Base-by-base conservation (phyloP, 805 yeast genomes). In the Zygosaccharomyces kombuchaensis region DNA sequence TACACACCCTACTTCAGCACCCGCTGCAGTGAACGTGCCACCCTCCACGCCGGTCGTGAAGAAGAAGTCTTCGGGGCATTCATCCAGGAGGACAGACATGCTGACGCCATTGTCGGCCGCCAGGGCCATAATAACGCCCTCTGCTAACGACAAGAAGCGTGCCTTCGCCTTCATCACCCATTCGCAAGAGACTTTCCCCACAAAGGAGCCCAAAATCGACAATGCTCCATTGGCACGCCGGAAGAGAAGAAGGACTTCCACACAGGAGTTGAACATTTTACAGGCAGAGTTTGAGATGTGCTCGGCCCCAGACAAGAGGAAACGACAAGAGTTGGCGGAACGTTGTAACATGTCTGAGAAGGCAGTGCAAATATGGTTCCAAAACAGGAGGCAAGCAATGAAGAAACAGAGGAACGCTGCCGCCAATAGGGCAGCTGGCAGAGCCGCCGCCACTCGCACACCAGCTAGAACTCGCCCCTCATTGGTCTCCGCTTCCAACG, bases 361-460 rank as follows among this genome's bases (percentile, higher is more conserved):
- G 65, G 96, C 97, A 1, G 96, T 93, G 29, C 99, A 93, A 70
- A 88, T 91, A 52, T 93, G 99, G 99, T 93, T 93, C 70, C 99
- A 93, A 69, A 93, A 93, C 68, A 86, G 82, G 66, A 79, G 99
- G 66, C 97, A 91, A 67, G 76, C 90, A 30, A 68, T 84, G 52
- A 77, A 89, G 58, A 79, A 82, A 56, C 73, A 69, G 47, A 70
- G 64, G 36, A 60, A 51, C 13, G 51, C 58, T 16, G 40, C 52
- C 19, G 44, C 44, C 19, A 50, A 48, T 25, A 49, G 40, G 21
- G 35, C 44, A 9, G n/a, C 12, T 9, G 35, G 44, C 14, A 39
- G 23, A 22, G 29, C 16, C n/a, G 13, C 35, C 21, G 29, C 16
- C n/a, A 12, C 35, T 16, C 10, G 37, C 23, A 26, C 39, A 14